A percentile compares a stretch with the other conserved stretches of the same genome.
phyloP scores from a whole-genome alignment of 1,139 yeast genomes.

The Hyphopichia pseudoburtonii region DNA sequence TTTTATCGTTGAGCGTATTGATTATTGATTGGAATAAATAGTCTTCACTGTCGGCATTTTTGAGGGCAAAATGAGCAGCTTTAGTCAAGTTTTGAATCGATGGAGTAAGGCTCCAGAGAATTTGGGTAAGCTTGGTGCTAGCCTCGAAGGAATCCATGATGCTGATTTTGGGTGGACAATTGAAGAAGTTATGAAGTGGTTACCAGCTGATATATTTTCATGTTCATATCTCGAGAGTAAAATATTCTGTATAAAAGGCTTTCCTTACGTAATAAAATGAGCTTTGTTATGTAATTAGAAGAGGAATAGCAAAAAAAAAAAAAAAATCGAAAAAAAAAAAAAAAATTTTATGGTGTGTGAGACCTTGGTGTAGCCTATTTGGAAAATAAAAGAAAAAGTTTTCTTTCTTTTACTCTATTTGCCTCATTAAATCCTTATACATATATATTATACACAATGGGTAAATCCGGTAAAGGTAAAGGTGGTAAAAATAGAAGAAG shows the following conservation, averaged over 20 bases:
- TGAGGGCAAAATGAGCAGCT: constrained; percentile 60
- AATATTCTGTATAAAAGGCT: too few relatives aligned
- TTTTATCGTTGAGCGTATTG: constrained; percentile 56
- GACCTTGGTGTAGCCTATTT: too few relatives aligned
- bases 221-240: too few relatives aligned
- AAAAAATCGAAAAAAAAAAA: not conserved
- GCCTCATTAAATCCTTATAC: not conserved
- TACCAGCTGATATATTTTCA: too few relatives aligned
- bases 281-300: too few relatives aligned
- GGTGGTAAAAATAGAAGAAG: constrained; percentile 93
- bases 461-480: constrained; percentile 55
- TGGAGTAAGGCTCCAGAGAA: constrained; percentile 61
- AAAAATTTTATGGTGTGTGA: not conserved
- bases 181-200: too few relatives aligned
- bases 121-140: constrained; percentile 64
- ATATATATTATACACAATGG: constrained; percentile 31
- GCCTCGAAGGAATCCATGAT: constrained; percentile 80
- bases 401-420: not conserved
- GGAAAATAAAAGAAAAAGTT: not conserved
- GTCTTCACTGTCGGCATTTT: constrained; percentile 62
- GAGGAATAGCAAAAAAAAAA: too few relatives aligned
- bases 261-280: too few relatives aligned
- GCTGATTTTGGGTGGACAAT: too few relatives aligned
- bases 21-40: constrained; percentile 70
- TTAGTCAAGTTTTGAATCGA: constrained; percentile 55